Percentiles rank a stretch among this genome's conserved stretches.
Conservation (phyloP, 2,329 filamentous ascomycete species). For the Penicillium nordicum region DNA sequence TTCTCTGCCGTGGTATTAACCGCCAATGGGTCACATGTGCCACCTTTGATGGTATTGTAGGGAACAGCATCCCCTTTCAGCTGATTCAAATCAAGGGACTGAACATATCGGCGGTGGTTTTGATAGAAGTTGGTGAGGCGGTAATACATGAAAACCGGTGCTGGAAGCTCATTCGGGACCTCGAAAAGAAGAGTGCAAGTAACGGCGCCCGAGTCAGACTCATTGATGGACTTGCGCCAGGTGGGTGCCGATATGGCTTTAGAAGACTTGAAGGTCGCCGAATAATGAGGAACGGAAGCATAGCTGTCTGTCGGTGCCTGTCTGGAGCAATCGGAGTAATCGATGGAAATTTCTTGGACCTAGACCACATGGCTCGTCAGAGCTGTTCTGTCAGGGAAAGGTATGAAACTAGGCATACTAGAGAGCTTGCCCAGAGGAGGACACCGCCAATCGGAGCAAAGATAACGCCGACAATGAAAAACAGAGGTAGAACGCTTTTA, state of each 20-base stretch:
- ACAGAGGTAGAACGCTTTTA: conserved; percentile 86
- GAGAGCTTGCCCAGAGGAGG: conserved; percentile 77
- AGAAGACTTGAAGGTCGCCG: conserved; percentile 64
- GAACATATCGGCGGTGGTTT: conserved; percentile 94
- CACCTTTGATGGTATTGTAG: conserved; percentile 58
- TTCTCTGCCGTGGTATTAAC: conserved; percentile 52
- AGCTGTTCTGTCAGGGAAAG: background rate
- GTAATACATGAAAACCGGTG: conserved; percentile 91
- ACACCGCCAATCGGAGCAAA: conserved; percentile 90
- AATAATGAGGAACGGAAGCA: conserved; percentile 40
- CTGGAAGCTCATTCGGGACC: conserved; percentile 72
- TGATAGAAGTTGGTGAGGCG: conserved; percentile 97
- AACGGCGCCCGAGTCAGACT: conserved; percentile 37
- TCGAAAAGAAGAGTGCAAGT: conserved; percentile 73
- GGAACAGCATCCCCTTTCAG: conserved; percentile 68
- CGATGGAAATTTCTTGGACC: conserved; percentile 87
- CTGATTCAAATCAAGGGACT: conserved; percentile 79
- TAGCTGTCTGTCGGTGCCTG: conserved; percentile 50
- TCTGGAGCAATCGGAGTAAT: conserved; percentile 75
- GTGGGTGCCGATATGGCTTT: conserved; percentile 41
- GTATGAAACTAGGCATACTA: conserved; percentile 51
- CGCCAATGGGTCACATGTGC: conserved; percentile 73
- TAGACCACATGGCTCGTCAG: conserved; percentile 34
- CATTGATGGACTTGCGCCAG: conserved; percentile 30
- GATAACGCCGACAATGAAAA: conserved; percentile 85